Evolutionary conservation across 345 rosid species (phyloP).

Genomic region (Pseudoturritis turrita): DNA sequence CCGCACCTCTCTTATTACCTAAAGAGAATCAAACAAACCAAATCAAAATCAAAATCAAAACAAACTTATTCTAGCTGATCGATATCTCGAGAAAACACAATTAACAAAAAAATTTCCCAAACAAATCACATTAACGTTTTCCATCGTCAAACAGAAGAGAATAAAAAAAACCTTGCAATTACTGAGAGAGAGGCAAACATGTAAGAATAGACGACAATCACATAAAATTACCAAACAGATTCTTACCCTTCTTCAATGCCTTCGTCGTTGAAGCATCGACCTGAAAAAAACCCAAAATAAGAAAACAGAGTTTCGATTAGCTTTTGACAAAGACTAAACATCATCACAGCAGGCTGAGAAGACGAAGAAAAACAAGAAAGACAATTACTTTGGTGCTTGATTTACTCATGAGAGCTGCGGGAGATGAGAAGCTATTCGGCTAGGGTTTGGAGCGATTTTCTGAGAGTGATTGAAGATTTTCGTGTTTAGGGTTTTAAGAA

Average conservation of each 20-base stretch:
- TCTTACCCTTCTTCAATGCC: constrained; percentile 46
- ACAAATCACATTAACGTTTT: too few species aligned
- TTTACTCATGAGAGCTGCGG: constrained; percentile 28
- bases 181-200: neutral
- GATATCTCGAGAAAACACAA: neutral
- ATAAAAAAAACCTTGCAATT: neutral
- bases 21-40: neutral
- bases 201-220: too few species aligned
- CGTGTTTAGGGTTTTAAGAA: constrained; percentile 2
- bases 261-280: constrained; percentile 34
- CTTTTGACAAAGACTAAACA: neutral
- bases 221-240: neutral
- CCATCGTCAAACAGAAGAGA: neutral
- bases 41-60: neutral
- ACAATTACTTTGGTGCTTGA: constrained; percentile 30
- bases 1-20: constrained; percentile 66
- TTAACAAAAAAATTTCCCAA: neutral
- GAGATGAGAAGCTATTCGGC: neutral
- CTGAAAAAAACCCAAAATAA: constrained; percentile 19
- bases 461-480: neutral
- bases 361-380: neutral
- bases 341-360: neutral
- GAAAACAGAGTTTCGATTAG: neutral
- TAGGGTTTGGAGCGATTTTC: neutral
- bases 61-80: too few species aligned